Evolutionary conservation across 2,329 filamentous ascomycete genomes (phyloP), one percentile per base, ranked within the genome.

Genomic region (Aspergillus eucalypticola): DNA sequence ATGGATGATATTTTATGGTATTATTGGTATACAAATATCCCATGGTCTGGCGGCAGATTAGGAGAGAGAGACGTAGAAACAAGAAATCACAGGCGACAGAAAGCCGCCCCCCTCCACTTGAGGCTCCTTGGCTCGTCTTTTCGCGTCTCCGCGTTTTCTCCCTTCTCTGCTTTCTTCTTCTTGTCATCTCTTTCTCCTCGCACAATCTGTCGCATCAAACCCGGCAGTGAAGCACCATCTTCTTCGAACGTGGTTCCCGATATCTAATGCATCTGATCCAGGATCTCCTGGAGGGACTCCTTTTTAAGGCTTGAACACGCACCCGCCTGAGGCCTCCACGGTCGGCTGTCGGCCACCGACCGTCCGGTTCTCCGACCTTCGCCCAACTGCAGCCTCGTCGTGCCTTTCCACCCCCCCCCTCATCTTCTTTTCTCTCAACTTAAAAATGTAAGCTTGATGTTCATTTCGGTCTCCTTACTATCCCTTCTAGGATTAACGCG

Each of bases 11-110:
- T 6, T 35, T 13, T 15, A 6, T 13, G 4, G 5, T 3, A 35
- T 13, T 1, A 27, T 13, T 2, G 0, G 11, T 13, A 15, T 35
- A 13, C 0, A 0, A 1, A 35, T 35, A 35, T 13, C 1, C 3
- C 1, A 35, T 10, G 11, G 32, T 5, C 32, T 29, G 39, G 39
- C 46, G 8, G 46, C 27, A 50, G 25, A 50, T 50, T 32, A n/a
- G 27, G 46, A 23, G 46, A 23, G 46, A n/a, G 15, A 27, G n/a
- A 65, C 68, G 23, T 67, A 69, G 49, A 41, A 13, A 44, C 19
- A 13, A 23, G 21, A 44, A 21, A 44, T 21, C 41, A 19, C 19
- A 44, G 32, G 32, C 41, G 41, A 44, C 10, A 21, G 8, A 23
- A 23, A 23, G 46, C 46, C 46, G 46, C 46, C 46, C 46, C 46